A percentile compares a stretch with the other conserved stretches of the same genome.
Conservation (phyloP, 371 early-diverging fungal genomes). For the Syncephalastrum monosporum region DNA sequence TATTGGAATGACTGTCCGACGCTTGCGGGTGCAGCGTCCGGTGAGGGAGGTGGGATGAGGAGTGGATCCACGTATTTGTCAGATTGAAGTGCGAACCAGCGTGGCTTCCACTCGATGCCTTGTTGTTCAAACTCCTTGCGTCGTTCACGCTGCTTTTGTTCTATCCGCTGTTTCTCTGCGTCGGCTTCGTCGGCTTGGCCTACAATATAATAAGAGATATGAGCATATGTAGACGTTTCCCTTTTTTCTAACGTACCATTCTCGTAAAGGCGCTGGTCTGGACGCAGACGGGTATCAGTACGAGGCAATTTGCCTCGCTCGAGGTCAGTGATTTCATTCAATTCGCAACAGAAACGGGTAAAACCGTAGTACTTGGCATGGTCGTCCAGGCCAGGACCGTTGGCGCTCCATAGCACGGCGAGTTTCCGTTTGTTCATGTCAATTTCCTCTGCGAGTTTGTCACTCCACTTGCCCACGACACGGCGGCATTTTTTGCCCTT, state of each 20-base stretch:
- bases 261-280: conserved; percentile 85
- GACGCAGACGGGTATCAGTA: conserved; percentile 88
- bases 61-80: conserved; percentile 13
- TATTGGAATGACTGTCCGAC: conserved; percentile 67
- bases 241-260: conserved; percentile 45
- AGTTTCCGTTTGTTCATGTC: conserved; percentile 49
- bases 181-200: conserved; percentile 75
- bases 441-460: conserved; percentile 49
- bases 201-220: background rate
- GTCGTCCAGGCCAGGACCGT: conserved; percentile 64
- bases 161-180: conserved; percentile 79
- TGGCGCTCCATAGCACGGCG: conserved; percentile 79
- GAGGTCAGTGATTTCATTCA: conserved; percentile 74
- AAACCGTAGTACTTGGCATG: conserved; percentile 85
- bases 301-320: conserved; percentile 65
- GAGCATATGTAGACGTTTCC: background rate
- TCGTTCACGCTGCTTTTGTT: conserved; percentile 81
- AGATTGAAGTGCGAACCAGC: conserved; percentile 67
- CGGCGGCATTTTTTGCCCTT: conserved; percentile 49
- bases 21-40: conserved; percentile 43
- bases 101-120: conserved; percentile 63
- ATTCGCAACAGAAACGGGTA: conserved; percentile 77
- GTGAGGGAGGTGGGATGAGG: conserved; percentile 14
- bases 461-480: conserved; percentile 65
- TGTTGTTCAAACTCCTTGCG: conserved; percentile 65